Base-by-base conservation (phyloP, 2,329 filamentous ascomycete species). In the Ceratocystis alfenasii region DNA sequence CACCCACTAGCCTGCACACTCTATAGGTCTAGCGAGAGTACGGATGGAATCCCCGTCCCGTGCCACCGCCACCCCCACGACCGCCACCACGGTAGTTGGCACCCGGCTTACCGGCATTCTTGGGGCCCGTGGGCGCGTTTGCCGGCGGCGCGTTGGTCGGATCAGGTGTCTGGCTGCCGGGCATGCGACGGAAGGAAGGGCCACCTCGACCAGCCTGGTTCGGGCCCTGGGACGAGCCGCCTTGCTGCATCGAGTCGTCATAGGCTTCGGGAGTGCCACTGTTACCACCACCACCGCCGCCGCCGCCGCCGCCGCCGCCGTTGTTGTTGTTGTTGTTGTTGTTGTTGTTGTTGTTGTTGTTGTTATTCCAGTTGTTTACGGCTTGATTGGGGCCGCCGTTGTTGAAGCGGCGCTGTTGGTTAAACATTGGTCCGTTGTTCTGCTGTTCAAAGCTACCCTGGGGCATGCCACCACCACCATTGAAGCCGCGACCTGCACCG, bases 81-180 rank as follows among this genome's bases (percentile, higher is more conserved):
- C 93, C 90, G 63, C 93, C 93, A 64, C 94, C 93, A 50, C 93
- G 87, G 75, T 96, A 97, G 76, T 96, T 96, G 1, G 90, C 90
- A 17, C 92, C 91, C 0, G 92, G 90, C 73, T 87, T 88, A 30
- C 92, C 92, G 0, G 92, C 90, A 72, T 97, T 99, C 81, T 95
- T 95, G 3, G 94, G 94, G 0, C 94, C 94, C 0, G 94, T 99
- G 0, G 94, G 94, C 5, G 94, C 84, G 69, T 83, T 83, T 66
- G 75, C 78, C 1, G 82, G 82, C 28, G 77, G 76, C 25, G 76
- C 76, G 68, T 83, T 81, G 28, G 75, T 72, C 0, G 80, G 76
- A 57, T 76, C 73, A 50, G 75, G 77, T 67, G 75, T 75, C 71
- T 76, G 75, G 30, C 75, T 75, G 33, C 75, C 73, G 50, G 71